Percentiles rank a stretch among this genome's conserved stretches.
These are phyloP conservation scores for Durio zibethinus DNA, from an alignment of 345 rosid species.

Conservation along the genomic window DNA sequence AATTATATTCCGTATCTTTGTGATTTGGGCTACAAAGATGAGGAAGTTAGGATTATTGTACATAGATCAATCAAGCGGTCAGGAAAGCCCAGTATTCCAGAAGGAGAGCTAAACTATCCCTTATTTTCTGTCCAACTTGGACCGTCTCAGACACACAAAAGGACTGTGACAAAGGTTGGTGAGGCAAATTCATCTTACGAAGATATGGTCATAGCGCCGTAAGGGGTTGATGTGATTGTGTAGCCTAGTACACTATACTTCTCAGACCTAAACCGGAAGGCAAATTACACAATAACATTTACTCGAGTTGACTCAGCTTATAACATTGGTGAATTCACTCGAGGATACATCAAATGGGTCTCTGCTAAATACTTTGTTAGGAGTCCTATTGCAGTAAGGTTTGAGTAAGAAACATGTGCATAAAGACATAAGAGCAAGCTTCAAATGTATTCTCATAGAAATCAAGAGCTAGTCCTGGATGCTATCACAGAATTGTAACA, in stretches of 20 bases:
- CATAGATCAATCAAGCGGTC: slow-evolving; percentile 24
- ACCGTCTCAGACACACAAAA: slow-evolving; percentile 31
- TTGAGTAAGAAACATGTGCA: background rate
- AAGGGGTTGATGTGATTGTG: slow-evolving; percentile 31
- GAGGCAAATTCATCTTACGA: slow-evolving; percentile 24
- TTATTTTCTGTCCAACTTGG: slow-evolving; percentile 48
- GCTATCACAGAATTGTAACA: background rate
- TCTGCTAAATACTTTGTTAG: slow-evolving; percentile 32
- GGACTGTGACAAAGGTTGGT: slow-evolving; percentile 51
- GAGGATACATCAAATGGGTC: slow-evolving; percentile 39
- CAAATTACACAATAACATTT: slow-evolving; percentile 30
- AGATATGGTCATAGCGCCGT: slow-evolving; percentile 27
- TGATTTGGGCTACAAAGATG: slow-evolving; percentile 37
- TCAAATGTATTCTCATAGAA: background rate
- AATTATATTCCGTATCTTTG: slow-evolving; percentile 50
- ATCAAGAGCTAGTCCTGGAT: background rate
- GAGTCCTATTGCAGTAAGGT: slow-evolving; percentile 32
- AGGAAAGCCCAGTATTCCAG: slow-evolving; percentile 5
- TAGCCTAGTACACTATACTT: slow-evolving; percentile 38
- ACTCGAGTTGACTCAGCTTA: background rate
- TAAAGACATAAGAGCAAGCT: background rate
- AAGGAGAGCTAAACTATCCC: slow-evolving; percentile 40
- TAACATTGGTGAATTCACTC: slow-evolving; percentile 19
- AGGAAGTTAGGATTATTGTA: slow-evolving; percentile 17
- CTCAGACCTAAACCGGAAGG: slow-evolving; percentile 34